Conservation (phyloP, 1,284 basidiomycete genomes). For the Clitocybe nebularis region DNA sequence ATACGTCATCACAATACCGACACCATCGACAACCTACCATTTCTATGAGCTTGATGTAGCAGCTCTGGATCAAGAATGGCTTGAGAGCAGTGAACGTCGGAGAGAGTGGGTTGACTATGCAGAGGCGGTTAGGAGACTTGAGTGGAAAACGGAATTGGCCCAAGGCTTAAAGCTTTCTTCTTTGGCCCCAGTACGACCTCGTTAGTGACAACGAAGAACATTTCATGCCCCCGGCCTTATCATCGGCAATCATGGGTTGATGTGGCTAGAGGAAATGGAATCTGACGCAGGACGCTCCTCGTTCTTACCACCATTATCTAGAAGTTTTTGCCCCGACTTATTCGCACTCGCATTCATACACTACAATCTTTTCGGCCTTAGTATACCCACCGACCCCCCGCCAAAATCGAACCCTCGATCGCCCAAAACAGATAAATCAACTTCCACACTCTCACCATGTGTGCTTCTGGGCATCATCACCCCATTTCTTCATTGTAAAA, state of each 20-base stretch:
- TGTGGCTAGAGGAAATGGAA: too few relatives aligned
- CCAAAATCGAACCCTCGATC: constrained; percentile 11
- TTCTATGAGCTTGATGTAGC: constrained; percentile 83
- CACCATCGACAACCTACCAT: constrained; percentile 75
- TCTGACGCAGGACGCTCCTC: constrained; percentile 1
- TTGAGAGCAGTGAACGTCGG: constrained; percentile 69
- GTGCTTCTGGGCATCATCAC: constrained; percentile 8
- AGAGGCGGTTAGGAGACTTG: constrained; percentile 66
- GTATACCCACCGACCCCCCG: constrained; percentile 20
- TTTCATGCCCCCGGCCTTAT: too few relatives aligned
- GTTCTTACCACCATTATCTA: constrained; percentile 1
- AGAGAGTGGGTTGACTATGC: constrained; percentile 83
- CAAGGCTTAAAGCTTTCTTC: constrained; percentile 69
- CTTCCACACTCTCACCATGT: not conserved
- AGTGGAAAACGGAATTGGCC: constrained; percentile 77
- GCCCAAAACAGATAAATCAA: constrained; percentile 6
- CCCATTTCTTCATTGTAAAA: constrained; percentile 7
- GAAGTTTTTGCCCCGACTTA: constrained; percentile 10
- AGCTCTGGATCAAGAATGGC: constrained; percentile 69
- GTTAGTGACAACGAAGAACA: constrained; percentile 9
- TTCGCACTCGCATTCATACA: constrained; percentile 19
- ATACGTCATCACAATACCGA: constrained; percentile 54
- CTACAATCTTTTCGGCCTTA: constrained; percentile 22
- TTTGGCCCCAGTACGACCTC: constrained; percentile 46
- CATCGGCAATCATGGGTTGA: too few relatives aligned